These are phyloP conservation scores for Seminavis robusta DNA, from an alignment of 108 stramenopile species.

Conservation along the genomic window DNA sequence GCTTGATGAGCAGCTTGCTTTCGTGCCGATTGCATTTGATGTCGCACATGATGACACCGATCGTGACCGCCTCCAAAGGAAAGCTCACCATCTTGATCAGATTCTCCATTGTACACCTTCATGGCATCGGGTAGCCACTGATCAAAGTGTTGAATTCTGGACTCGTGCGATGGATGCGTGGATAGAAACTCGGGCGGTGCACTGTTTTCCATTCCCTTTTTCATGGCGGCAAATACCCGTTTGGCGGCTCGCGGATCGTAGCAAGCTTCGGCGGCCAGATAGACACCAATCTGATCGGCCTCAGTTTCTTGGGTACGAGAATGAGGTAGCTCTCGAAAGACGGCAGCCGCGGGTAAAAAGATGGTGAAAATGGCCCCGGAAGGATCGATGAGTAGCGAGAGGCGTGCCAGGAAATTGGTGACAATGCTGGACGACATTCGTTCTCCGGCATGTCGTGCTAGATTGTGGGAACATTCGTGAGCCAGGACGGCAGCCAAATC, in stretches of 20 bases:
- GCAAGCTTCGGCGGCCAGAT: conserved; percentile 69
- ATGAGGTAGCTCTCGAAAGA: conserved; percentile 69
- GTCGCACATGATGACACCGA: conserved; percentile 47
- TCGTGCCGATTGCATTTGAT: conserved; percentile 54
- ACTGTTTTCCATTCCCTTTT: conserved; percentile 11
- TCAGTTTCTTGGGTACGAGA: conserved; percentile 72
- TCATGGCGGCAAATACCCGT: conserved; percentile 57
- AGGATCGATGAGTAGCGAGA: conserved; percentile 68
- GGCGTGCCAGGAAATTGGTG: conserved; percentile 38
- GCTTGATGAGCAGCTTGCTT: conserved; percentile 32
- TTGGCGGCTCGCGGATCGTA: conserved; percentile 77
- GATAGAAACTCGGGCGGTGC: conserved; percentile 75
- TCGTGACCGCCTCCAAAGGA: conserved; percentile 47
- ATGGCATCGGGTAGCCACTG: conserved; percentile 66
- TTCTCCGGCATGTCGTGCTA: conserved; percentile 84
- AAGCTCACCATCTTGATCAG: no score
- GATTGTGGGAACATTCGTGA: conserved; percentile 69
- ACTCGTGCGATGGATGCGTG: conserved; percentile 77
- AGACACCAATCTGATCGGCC: conserved; percentile 81
- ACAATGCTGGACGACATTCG: conserved; percentile 49
- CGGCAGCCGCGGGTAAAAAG: conserved; percentile 49
- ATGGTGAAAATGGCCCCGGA: conserved; percentile 53
- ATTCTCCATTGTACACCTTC: no score
- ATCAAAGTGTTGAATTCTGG: conserved; percentile 54
- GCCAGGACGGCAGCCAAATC: conserved; percentile 76